Evolutionary conservation across 2,329 filamentous ascomycete species (phyloP).

Genomic region (Colletotrichum endophyticum): DNA sequence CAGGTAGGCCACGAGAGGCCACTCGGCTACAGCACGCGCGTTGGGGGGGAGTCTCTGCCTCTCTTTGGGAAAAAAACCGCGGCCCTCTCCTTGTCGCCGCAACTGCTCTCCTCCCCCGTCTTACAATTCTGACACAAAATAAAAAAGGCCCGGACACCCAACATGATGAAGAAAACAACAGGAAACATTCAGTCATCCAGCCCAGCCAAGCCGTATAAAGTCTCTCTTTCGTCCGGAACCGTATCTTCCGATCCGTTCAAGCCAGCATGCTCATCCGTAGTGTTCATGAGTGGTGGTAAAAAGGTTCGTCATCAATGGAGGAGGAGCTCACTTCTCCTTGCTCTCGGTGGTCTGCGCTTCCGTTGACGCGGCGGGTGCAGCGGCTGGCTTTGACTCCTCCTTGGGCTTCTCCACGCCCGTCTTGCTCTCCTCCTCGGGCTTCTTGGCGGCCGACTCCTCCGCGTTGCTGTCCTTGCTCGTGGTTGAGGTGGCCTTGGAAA

Average conservation of each 20-base stretch:
- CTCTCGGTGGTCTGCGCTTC: constrained; percentile 6
- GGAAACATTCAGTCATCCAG: constrained; percentile 23
- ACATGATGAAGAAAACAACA: constrained; percentile 24
- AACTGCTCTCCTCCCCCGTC: neutral
- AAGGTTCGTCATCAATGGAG: neutral
- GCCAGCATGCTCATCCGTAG: constrained; percentile 8
- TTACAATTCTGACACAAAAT: neutral
- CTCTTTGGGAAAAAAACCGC: neutral
- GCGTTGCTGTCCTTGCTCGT: constrained; percentile 14
- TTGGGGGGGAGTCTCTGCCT: neutral
- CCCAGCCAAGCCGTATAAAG: constrained; percentile 20
- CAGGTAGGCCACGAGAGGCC: neutral
- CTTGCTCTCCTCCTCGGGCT: constrained; percentile 22
- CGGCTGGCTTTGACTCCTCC: constrained; percentile 18
- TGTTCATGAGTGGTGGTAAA: constrained; percentile 1
- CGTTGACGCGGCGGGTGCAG: constrained; percentile 4
- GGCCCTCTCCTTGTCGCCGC: neutral
- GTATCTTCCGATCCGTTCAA: constrained; percentile 8
- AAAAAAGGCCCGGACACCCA: constrained; percentile 15
- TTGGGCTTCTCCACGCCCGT: constrained; percentile 10
- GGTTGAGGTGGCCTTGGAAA: constrained; percentile 59
- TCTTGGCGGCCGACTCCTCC: constrained; percentile 28
- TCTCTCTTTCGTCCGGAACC: constrained; percentile 14
- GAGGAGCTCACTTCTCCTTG: constrained; percentile 15
- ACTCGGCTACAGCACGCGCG: neutral